A percentile compares a stretch with the other conserved stretches of the same genome.
These are phyloP conservation scores for Perkinsela sp. DNA, from an alignment of 208 protist genomes.

Conservation along the genomic window DNA sequence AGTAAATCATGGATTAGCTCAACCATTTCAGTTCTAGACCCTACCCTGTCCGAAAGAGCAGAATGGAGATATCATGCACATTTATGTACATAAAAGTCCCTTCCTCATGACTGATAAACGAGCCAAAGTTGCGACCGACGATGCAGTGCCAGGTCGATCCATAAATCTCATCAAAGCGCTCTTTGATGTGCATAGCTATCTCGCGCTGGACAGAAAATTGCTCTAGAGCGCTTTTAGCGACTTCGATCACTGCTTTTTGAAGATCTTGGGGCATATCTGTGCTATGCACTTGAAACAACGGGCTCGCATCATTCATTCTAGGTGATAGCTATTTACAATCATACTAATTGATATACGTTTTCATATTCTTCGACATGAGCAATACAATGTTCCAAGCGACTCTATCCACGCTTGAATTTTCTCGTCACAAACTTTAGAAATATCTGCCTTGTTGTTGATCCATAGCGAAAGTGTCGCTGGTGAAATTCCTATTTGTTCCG, in stretches of 20 bases:
- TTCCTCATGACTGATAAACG: slow-evolving; percentile 98
- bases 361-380: background rate
- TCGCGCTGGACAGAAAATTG: slow-evolving; percentile 99
- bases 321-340: background rate
- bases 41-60: slow-evolving; percentile 90
- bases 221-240: slow-evolving; percentile 84
- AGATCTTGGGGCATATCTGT: slow-evolving; percentile 84
- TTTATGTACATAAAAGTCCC: slow-evolving; percentile 98
- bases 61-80: slow-evolving; percentile 91
- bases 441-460: no score
- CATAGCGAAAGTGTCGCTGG: background rate
- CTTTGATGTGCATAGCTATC: slow-evolving; percentile 98
- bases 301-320: slow-evolving; percentile 8
- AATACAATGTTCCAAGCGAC: background rate
- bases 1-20: no score
- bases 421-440: no score
- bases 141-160: slow-evolving; percentile 99
- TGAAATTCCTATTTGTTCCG: background rate
- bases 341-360: background rate
- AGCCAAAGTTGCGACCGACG: slow-evolving; percentile 98
- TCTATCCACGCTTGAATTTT: background rate
- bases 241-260: slow-evolving; percentile 92
- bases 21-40: no score
- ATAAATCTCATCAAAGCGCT: slow-evolving; percentile 98
- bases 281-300: slow-evolving; percentile 38